Conservation (phyloP, 129 eudicot species). For the Flaveria trinervia region DNA sequence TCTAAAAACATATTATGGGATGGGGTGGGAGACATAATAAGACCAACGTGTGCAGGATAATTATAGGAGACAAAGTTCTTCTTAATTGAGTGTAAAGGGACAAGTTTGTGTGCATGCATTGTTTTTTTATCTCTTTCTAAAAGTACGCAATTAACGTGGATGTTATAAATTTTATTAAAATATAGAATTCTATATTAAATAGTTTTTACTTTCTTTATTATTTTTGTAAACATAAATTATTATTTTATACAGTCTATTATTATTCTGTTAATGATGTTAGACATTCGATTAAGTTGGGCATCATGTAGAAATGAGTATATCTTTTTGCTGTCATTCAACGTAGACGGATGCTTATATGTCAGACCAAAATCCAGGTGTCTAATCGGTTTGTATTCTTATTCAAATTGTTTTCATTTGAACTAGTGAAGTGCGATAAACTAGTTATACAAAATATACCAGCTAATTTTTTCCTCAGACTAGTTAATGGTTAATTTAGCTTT, state of each 20-base stretch:
- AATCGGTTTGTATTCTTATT: too few relatives aligned
- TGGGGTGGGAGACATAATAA: constrained; percentile 34
- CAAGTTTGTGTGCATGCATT: constrained; percentile 33
- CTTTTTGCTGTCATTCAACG: too few relatives aligned
- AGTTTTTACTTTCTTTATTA: background rate
- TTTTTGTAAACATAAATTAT: background rate
- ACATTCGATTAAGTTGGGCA: too few relatives aligned
- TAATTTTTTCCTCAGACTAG: too few relatives aligned
- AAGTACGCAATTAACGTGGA: constrained; percentile 13
- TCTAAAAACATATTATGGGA: background rate
- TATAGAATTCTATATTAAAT: background rate
- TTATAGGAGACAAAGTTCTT: constrained; percentile 29
- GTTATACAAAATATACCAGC: too few relatives aligned
- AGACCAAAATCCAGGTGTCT: too few relatives aligned
- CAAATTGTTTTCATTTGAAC: too few relatives aligned
- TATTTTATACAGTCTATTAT: background rate
- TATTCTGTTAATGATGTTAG: background rate
- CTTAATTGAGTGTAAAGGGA: constrained; percentile 16
- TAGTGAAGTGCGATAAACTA: too few relatives aligned
- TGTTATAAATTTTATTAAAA: constrained; percentile 5
- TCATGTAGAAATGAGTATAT: too few relatives aligned
- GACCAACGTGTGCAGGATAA: constrained; percentile 39
- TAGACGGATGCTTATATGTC: too few relatives aligned
- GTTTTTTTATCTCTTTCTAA: constrained; percentile 13
- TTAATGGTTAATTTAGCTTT: too few relatives aligned